Evolutionary conservation across 2,329 filamentous ascomycete species (phyloP).

Genomic region (Colletotrichum tanaceti): DNA sequence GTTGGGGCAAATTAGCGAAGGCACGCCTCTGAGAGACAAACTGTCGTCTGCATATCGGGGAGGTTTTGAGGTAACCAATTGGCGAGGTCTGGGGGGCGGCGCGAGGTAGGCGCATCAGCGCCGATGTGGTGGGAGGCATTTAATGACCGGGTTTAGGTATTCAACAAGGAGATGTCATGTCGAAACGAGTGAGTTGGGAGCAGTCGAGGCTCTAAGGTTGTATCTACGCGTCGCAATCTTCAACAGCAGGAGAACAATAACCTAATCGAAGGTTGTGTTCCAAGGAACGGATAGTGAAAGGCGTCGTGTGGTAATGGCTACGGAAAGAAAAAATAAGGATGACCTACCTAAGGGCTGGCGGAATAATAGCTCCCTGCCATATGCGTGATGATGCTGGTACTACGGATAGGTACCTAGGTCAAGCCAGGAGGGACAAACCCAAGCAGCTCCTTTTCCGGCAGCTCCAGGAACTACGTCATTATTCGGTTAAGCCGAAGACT

Average conservation of each 20-base stretch:
- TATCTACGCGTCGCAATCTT: not conserved
- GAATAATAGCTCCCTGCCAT: constrained; percentile 31
- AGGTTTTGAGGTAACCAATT: constrained; percentile 17
- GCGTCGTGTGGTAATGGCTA: constrained; percentile 9
- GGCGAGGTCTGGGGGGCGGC: constrained; percentile 16
- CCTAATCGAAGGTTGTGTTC: not conserved
- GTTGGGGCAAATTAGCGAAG: constrained; percentile 29
- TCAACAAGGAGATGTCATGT: constrained; percentile 33
- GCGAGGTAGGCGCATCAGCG: constrained; percentile 36
- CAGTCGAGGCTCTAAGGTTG: constrained; percentile 15
- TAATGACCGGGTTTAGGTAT: constrained; percentile 17
- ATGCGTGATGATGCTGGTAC: constrained; percentile 38
- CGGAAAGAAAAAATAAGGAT: constrained; percentile 1
- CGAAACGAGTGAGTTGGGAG: constrained; percentile 23
- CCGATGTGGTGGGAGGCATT: constrained; percentile 38
- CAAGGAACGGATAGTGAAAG: constrained; percentile 5
- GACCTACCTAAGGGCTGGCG: constrained; percentile 12
- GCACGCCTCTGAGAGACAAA: constrained; percentile 33
- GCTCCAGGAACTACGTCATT: constrained; percentile 38
- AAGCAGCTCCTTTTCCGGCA: constrained; percentile 30
- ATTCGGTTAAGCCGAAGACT: constrained; percentile 34
- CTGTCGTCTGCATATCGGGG: constrained; percentile 20
- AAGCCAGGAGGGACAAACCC: constrained; percentile 31
- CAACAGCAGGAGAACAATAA: not conserved
- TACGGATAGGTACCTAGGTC: constrained; percentile 7